Evolutionary conservation across 2,329 filamentous ascomycete species (phyloP).

Genomic region (Colletotrichum tanaceti): DNA sequence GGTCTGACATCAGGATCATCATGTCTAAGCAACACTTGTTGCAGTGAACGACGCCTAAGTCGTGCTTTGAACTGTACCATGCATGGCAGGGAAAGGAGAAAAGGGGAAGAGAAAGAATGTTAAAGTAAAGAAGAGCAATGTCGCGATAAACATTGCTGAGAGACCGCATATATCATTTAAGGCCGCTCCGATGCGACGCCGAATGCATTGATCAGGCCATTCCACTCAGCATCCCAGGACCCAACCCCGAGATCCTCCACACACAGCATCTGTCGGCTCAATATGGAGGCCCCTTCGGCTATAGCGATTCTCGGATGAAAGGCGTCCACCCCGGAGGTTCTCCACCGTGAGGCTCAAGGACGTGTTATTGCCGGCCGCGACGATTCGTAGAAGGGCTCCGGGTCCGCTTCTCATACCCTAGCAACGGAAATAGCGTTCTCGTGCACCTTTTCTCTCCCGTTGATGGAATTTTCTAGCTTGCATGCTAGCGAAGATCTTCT

Average conservation of each 20-base stretch:
- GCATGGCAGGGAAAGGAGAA: background rate
- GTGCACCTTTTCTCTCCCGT: constrained; percentile 8
- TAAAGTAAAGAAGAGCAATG: background rate
- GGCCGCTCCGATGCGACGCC: constrained; percentile 7
- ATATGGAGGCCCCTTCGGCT: constrained; percentile 30
- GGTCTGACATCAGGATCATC: background rate
- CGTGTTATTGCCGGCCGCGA: constrained; percentile 26
- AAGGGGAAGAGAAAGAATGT: background rate
- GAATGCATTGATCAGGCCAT: constrained; percentile 30
- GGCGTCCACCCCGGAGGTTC: constrained; percentile 28
- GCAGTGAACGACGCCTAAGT: background rate
- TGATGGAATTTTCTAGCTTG: constrained; percentile 8
- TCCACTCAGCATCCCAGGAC: constrained; percentile 26
- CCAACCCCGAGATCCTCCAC: constrained; percentile 30
- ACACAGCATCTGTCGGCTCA: constrained; percentile 31
- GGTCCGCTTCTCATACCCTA: constrained; percentile 12
- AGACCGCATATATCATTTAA: constrained; percentile 4
- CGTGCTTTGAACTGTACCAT: background rate
- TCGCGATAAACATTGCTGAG: too few species aligned
- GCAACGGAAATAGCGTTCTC: constrained; percentile 20
- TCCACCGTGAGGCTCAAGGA: constrained; percentile 37
- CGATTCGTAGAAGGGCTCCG: constrained; percentile 12
- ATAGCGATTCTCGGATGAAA: constrained; percentile 39
- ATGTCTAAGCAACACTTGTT: constrained; percentile 12
- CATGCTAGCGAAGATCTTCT: constrained; percentile 17